Evolutionary conservation across 768 basidiomycete genomes (phyloP).

Genomic region (Lanmaoa pseudosensibilis): DNA sequence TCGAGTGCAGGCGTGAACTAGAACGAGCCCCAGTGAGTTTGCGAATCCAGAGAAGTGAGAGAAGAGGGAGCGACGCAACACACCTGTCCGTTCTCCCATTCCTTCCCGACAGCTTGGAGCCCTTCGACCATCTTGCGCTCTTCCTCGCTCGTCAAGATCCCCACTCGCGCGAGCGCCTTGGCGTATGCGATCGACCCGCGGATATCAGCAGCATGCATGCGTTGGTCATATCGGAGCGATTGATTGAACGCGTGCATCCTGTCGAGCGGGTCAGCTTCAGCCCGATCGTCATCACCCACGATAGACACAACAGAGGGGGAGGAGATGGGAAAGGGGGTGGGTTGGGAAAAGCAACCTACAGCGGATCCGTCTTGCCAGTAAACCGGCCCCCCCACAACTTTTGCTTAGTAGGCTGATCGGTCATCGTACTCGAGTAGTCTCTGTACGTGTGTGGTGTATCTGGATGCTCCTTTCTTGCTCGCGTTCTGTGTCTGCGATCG

Average conservation of each 20-base stretch:
- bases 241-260: slow-evolving; percentile 99
- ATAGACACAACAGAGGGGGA: not conserved
- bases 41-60: too few relatives aligned
- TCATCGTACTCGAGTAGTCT: slow-evolving; percentile 27
- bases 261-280: slow-evolving; percentile 3
- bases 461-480: not conserved
- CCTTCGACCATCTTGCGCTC: slow-evolving; percentile 71
- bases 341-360: slow-evolving; percentile 7
- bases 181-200: slow-evolving; percentile 95
- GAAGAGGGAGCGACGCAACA: not conserved
- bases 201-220: slow-evolving; percentile 92
- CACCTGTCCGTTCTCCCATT: slow-evolving; percentile 83
- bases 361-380: slow-evolving; percentile 80
- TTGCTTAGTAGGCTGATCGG: slow-evolving; percentile 53
- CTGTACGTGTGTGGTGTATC: not conserved
- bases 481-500: not conserved
- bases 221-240: slow-evolving; percentile 89
- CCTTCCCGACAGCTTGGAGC: slow-evolving; percentile 69
- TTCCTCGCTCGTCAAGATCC: slow-evolving; percentile 80
- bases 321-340: not conserved
- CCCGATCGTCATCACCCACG: not conserved
- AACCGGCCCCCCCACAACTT: slow-evolving; percentile 90
- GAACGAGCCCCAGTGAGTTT: not conserved
- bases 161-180: slow-evolving; percentile 76
- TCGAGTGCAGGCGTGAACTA: slow-evolving; percentile 81